These are phyloP conservation scores for Lactarius psammicola DNA, from an alignment of 768 basidiomycete genomes.

Conservation along the genomic window DNA sequence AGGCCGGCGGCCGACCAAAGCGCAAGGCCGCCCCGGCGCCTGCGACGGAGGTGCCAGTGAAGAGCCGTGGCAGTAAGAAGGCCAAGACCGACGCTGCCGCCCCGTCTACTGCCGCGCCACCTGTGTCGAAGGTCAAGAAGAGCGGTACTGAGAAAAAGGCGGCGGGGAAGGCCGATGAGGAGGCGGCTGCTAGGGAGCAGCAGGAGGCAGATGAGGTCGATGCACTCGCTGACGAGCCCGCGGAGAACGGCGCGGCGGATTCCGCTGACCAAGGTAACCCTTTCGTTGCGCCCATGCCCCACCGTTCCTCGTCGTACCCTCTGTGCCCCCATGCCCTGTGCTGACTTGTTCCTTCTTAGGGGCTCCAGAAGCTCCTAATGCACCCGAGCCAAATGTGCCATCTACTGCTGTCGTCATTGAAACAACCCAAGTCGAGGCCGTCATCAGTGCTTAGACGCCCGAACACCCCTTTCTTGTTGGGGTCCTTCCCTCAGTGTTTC, in stretches of 20 bases:
- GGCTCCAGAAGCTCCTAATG: conserved; percentile 11
- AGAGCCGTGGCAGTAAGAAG: conserved; percentile 24
- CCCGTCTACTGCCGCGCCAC: not conserved
- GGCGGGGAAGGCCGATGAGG: conserved; percentile 7
- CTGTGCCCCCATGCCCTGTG: not conserved
- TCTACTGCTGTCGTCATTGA: conserved; percentile 19
- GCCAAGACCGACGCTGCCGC: conserved; percentile 16
- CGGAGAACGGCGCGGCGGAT: conserved; percentile 13
- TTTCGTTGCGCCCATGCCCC: not conserved
- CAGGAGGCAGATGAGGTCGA: conserved; percentile 27
- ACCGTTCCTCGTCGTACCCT: not conserved
- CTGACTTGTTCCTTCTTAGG: not conserved
- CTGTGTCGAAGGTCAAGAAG: conserved; percentile 23
- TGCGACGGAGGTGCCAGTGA: conserved; percentile 20
- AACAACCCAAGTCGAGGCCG: conserved; percentile 8
- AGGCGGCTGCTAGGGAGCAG: conserved; percentile 18
- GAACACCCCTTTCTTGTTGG: not conserved
- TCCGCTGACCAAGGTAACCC: conserved; percentile 7
- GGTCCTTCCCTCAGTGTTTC: not conserved
- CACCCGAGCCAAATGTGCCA: conserved; percentile 15
- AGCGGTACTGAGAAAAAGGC: conserved; percentile 19
- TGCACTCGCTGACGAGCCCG: conserved; percentile 26
- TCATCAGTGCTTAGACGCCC: conserved; percentile 19
- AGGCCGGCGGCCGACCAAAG: conserved; percentile 17
- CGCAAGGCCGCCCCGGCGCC: conserved; percentile 25